Percentiles rank a stretch among this genome's conserved stretches.
Conservation (phyloP, 179 eudicot species). For the Dionaea muscipula region DNA sequence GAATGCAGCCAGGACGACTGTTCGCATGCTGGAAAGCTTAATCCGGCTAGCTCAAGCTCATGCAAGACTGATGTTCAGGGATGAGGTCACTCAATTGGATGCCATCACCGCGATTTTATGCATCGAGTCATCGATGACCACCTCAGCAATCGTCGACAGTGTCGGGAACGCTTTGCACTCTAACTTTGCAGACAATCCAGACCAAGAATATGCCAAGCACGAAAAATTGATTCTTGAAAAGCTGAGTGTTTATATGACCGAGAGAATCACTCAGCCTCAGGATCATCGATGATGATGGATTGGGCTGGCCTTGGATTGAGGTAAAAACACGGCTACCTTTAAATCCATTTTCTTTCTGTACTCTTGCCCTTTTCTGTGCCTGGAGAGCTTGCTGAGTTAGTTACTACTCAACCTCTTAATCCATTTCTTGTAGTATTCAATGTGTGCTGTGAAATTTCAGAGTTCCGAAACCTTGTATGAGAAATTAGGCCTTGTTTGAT, state of each 20-base stretch:
- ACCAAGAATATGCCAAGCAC: constrained; percentile 69
- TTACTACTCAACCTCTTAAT: too few species aligned
- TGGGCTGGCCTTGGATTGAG: too few species aligned
- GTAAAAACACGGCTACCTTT: too few species aligned
- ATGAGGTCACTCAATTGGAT: constrained; percentile 70
- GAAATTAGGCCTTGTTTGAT: too few species aligned
- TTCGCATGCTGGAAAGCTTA: constrained; percentile 91
- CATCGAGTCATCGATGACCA: constrained; percentile 92
- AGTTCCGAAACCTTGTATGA: too few species aligned
- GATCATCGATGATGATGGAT: too few species aligned
- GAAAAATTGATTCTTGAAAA: constrained; percentile 62
- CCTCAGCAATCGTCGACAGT: constrained; percentile 86
- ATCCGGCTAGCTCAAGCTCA: constrained; percentile 95
- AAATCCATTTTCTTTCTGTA: too few species aligned
- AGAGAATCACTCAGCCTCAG: background rate
- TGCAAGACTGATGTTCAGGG: constrained; percentile 86
- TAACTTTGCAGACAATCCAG: constrained; percentile 76
- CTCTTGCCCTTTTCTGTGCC: too few species aligned
- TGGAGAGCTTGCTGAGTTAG: too few species aligned
- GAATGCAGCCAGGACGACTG: constrained; percentile 87
- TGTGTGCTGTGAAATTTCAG: too few species aligned
- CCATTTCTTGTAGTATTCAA: too few species aligned
- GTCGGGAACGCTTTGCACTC: constrained; percentile 80
- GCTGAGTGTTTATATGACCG: constrained; percentile 19
- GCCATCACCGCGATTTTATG: constrained; percentile 87